Base-by-base conservation (phyloP, 2,329 filamentous ascomycete species). In the Monosporascus sp. region DNA sequence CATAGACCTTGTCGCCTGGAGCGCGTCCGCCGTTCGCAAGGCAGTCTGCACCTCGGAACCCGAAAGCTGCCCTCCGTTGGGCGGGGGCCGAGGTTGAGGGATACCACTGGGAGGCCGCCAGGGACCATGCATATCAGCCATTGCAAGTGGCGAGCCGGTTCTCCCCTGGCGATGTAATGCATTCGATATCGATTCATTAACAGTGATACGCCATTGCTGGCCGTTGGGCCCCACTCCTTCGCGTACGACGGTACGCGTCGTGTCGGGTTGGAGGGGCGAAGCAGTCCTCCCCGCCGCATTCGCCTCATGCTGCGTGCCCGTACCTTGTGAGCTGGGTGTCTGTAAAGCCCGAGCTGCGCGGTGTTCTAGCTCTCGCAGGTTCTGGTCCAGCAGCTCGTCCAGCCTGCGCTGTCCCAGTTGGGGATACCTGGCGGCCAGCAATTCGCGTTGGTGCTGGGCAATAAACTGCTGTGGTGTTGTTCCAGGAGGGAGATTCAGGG, bases 201-300 rank as follows among this genome's bases (percentile, higher is more conserved):
- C 69, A 3, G 76, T 79, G 50, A 81, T 69, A 43, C 76, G 75
- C 73, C 76, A 79, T 52, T 76, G 70, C 53, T 78, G 72, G 17
- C 79, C 79, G 57, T 81, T 77, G 9, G 77, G 75, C 0, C 74
- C 75, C 35, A 76, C 60, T 8, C 73, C 72, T 61, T 82, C 78
- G 35, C 75, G 75, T 8, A 75, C 72, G 20, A 79, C 70, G 9
- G 72, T 76, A 22, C 73, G 70, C 8, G 69, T 70, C 27, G 64
- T 57, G 48, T 72, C 69, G 17, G 70, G 66, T 43, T 67, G 63
- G 56, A 55, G 66, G 50, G 62, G 65, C 48, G 65, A 70, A 57
- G 54, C 65, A 57, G 56, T 64, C 55, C 59, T 64, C 50, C 53
- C 66, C 49, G 56, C 61, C 37, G 54, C 58, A 55, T 58, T 63